Percentiles rank a stretch among this genome's conserved stretches.
Evolutionary conservation across 345 rosid genomes (phyloP).

Genomic region (Luvunga scandens): DNA sequence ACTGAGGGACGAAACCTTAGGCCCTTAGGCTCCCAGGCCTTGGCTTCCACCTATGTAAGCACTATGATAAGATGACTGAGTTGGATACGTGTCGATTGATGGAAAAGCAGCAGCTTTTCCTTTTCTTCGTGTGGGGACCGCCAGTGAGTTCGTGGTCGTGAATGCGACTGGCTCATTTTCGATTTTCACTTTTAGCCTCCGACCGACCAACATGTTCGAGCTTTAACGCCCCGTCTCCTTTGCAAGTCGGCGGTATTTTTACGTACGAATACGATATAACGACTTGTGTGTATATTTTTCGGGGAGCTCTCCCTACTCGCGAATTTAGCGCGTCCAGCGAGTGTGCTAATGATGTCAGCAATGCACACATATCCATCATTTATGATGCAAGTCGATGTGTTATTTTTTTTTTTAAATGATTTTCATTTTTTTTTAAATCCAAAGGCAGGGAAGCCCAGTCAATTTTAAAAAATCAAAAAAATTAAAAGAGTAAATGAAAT

Average conservation of each 20-base stretch:
- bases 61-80: background rate
- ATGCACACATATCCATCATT: too few species aligned
- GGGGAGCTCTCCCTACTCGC: background rate
- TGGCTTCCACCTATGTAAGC: background rate
- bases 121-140: background rate
- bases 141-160: background rate
- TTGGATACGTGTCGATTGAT: background rate
- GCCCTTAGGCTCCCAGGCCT: background rate
- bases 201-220: conserved; percentile 32
- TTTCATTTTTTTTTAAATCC: too few species aligned
- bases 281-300: too few species aligned
- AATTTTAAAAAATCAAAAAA: too few species aligned
- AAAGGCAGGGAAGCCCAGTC: too few species aligned
- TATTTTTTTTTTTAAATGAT: too few species aligned
- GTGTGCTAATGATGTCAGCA: too few species aligned
- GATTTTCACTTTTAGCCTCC: conserved; percentile 22
- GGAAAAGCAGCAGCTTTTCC: background rate
- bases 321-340: background rate
- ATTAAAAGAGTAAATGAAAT: too few species aligned
- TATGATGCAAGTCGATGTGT: too few species aligned
- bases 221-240: conserved; percentile 10
- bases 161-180: background rate
- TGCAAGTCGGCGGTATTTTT: background rate
- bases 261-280: background rate
- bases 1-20: conserved; percentile 25